Evolutionary conservation across 2,329 filamentous ascomycete species (phyloP).

Genomic region (Arachnopeziza araneosa): DNA sequence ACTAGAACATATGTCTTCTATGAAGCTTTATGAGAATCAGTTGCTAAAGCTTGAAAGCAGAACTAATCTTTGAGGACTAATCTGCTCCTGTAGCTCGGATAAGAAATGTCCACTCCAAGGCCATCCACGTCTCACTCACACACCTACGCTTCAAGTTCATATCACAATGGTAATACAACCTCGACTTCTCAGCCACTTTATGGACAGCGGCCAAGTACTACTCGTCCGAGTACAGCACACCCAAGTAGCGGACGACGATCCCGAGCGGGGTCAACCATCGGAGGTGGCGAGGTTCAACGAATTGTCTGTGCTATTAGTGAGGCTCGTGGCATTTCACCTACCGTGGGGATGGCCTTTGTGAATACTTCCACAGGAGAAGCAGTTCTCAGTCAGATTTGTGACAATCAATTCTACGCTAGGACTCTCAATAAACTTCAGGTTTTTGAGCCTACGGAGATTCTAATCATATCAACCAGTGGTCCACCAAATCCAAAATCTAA

Average conservation of each 20-base stretch:
- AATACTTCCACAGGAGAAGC: constrained; percentile 82
- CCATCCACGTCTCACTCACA: neutral
- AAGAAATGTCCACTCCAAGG: neutral
- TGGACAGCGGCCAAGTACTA: constrained; percentile 19
- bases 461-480: constrained; percentile 69
- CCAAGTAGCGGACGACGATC: constrained; percentile 27
- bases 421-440: constrained; percentile 83
- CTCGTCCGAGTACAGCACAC: constrained; percentile 24
- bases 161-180: constrained; percentile 25
- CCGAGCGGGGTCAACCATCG: constrained; percentile 28
- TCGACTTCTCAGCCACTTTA: constrained; percentile 22
- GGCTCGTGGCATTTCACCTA: constrained; percentile 78
- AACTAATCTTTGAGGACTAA: neutral
- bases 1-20: neutral
- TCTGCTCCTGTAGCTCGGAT: neutral
- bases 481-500: constrained; percentile 64
- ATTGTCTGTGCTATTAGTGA: constrained; percentile 87
- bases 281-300: constrained; percentile 52
- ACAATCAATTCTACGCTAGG: constrained; percentile 85
- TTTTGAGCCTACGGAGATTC: constrained; percentile 71
- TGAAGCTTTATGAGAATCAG: neutral
- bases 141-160: constrained; percentile 17
- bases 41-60: neutral
- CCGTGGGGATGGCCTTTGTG: constrained; percentile 79
- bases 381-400: constrained; percentile 83